These are phyloP conservation scores for Pyricularia pennisetigena DNA, from an alignment of 2,329 filamentous ascomycete species.

Conservation along the genomic window DNA sequence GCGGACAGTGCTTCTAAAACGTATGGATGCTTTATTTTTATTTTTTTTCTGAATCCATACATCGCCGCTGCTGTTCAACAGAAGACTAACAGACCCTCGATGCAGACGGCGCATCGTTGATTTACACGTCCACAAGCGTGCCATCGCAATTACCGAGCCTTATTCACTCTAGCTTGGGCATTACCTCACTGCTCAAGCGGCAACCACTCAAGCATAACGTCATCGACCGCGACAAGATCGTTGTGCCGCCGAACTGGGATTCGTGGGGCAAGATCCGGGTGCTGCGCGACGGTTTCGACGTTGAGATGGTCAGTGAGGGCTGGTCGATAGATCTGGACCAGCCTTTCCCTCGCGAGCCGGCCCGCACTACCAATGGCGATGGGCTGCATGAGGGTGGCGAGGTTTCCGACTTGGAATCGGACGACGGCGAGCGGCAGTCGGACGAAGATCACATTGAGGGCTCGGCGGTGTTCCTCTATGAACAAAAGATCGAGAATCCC, in stretches of 20 bases:
- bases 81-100: background rate
- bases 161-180: conserved; percentile 76
- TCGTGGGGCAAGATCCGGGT: conserved; percentile 97
- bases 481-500: conserved; percentile 69
- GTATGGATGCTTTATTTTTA: conserved; percentile 45
- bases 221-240: conserved; percentile 86
- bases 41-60: background rate
- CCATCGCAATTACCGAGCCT: conserved; percentile 69
- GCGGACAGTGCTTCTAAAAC: conserved; percentile 77
- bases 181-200: conserved; percentile 72
- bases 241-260: conserved; percentile 95
- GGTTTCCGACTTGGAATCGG: background rate
- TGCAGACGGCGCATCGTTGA: conserved; percentile 70
- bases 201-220: conserved; percentile 80
- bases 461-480: conserved; percentile 62
- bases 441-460: conserved; percentile 28
- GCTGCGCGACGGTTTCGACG: conserved; percentile 82
- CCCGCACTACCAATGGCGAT: background rate
- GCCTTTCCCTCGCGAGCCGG: conserved; percentile 22
- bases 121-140: conserved; percentile 72
- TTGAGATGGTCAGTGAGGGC: conserved; percentile 72
- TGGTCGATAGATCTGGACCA: conserved; percentile 80
- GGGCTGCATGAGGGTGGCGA: background rate
- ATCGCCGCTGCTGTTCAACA: background rate
- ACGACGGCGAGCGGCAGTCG: background rate